Base-by-base conservation (phyloP, 2,329 filamentous ascomycete species). In the Nannizziopsis barbatae region DNA sequence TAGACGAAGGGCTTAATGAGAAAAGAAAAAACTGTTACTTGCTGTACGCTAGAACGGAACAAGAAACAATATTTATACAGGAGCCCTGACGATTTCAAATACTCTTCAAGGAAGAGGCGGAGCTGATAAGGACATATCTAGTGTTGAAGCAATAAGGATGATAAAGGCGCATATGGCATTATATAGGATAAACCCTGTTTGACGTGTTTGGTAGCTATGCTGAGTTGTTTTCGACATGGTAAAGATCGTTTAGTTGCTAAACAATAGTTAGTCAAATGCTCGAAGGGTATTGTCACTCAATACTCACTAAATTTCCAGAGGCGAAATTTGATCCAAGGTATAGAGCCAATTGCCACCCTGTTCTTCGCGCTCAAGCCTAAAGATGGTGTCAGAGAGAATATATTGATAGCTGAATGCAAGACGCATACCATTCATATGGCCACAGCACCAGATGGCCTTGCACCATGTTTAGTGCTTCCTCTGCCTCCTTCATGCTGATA, bases 341-440 rank as follows among this genome's bases (percentile, higher is more conserved):
- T 95, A 96, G 53, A 95, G 77, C 92, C 92, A 98, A 62, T 95
- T 94, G 49, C 88, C 86, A 56, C 87, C 89, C 60, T 82, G 80
- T 71, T 96, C 92, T 69, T 96, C 92, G 49, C 83, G 84, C 58
- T 84, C 78, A 47, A 95, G 77, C 88, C 74, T 76, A 53, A 15
- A 45, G 6, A 15, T 6, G 43, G 7, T 7, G 35, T 27, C 2
- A 36, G 42, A 31, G 10, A 42, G 18, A 5, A 42, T 20, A 20
- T 18, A 14, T 15, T 9, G 9, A 35, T 33, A 6, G 15, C 33
- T n/a, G 12, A 45, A 49, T 17, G 45, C 17, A 22, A 12, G 32
- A 42, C 37, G 65, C 71, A 56, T 64, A 77, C 79, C 93, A 98
- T 60, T 98, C 87, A 66, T 96, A 95, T 5, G 92, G 92, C 73